These are phyloP conservation scores for Kuraishia cidri DNA, from an alignment of 805 yeast genomes.

Conservation along the genomic window DNA sequence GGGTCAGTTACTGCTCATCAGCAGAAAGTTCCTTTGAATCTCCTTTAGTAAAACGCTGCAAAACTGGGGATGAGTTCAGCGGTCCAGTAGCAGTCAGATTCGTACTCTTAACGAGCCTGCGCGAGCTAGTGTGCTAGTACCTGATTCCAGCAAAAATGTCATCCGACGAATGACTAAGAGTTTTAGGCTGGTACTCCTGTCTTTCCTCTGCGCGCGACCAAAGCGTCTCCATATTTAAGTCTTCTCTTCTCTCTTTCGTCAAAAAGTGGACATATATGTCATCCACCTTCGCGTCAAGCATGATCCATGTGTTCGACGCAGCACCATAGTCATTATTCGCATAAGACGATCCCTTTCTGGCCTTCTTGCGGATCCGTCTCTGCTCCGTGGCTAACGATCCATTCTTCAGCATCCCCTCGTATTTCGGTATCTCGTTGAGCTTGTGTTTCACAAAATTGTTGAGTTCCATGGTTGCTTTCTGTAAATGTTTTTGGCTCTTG, in stretches of 20 bases:
- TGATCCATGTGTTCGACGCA: conserved; percentile 70
- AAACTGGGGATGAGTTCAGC: no score
- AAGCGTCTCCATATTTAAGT: conserved; percentile 61
- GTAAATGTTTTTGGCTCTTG: conserved; percentile 66
- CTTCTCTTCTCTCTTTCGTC: conserved; percentile 59
- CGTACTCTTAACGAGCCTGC: no score
- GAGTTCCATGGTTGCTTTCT: conserved; percentile 57
- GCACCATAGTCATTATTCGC: conserved; percentile 51
- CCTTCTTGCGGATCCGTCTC: conserved; percentile 43
- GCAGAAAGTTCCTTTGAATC: no score
- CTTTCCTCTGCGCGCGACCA: no score
- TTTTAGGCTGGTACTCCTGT: no score
- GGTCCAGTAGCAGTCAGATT: no score
- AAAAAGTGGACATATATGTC: conserved; percentile 64
- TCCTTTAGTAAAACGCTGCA: no score
- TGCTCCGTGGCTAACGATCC: conserved; percentile 42
- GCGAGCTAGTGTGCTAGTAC: no score
- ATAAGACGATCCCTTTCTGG: conserved; percentile 41
- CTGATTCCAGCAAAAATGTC: no score
- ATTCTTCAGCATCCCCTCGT: conserved; percentile 67
- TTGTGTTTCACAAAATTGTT: conserved; percentile 48
- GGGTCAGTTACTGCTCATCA: no score
- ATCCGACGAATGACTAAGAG: no score
- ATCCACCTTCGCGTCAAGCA: conserved; percentile 60
- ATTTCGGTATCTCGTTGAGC: conserved; percentile 32